These are phyloP conservation scores for Euphorbia lathyris DNA, from an alignment of 345 rosid genomes.

Conservation along the genomic window DNA sequence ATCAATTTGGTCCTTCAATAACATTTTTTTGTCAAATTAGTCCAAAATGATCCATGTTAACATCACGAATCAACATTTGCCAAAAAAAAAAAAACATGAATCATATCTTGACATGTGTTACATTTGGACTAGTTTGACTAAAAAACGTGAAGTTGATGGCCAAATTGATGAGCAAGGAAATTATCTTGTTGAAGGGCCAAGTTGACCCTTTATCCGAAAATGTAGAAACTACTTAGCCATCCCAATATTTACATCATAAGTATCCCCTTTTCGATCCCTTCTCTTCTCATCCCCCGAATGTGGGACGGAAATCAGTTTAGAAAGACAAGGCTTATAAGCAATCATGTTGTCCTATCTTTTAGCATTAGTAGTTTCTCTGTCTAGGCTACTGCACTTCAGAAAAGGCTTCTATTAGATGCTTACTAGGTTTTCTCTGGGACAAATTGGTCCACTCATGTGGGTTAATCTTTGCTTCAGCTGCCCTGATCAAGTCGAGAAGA, in stretches of 20 bases:
- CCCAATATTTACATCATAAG: background rate
- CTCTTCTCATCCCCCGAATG: background rate
- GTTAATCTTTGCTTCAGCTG: constrained; percentile 50
- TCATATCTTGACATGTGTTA: no score
- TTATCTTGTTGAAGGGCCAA: no score
- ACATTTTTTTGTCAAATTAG: no score
- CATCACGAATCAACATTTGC: no score
- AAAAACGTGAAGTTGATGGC: no score
- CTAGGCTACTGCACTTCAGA: background rate
- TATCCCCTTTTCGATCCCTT: background rate
- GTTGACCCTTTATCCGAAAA: no score
- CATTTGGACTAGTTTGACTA: no score
- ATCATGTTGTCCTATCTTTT: background rate
- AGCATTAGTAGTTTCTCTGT: background rate
- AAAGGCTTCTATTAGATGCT: constrained; percentile 5
- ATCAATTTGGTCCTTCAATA: no score
- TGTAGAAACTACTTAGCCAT: background rate
- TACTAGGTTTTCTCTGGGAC: constrained; percentile 46
- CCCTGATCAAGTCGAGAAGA: constrained; percentile 63
- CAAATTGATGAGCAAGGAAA: no score
- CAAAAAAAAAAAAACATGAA: no score
- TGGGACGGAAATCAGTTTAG: background rate
- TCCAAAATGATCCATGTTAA: no score
- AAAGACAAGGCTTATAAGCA: constrained; percentile 1
- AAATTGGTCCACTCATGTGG: constrained; percentile 77